Evolutionary conservation across 2,329 filamentous ascomycete genomes (phyloP).

Genomic region (Apiospora marii): DNA sequence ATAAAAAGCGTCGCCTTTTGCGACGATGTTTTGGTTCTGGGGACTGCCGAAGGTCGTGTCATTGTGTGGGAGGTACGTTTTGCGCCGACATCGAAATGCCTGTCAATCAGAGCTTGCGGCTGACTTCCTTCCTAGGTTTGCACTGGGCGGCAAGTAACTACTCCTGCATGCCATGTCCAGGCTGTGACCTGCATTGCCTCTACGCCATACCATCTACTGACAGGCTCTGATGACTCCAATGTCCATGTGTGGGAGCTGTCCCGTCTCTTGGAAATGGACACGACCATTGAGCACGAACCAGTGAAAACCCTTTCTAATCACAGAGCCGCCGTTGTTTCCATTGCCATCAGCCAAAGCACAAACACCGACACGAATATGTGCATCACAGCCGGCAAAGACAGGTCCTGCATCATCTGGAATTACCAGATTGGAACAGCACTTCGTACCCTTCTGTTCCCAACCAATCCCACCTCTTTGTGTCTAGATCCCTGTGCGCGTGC

Average conservation of each 20-base stretch:
- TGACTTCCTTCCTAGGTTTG: conserved; percentile 60
- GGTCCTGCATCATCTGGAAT: conserved; percentile 92
- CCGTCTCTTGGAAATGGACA: conserved; percentile 69
- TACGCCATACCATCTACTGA: conserved; percentile 76
- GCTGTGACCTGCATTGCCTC: conserved; percentile 78
- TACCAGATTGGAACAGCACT: conserved; percentile 80
- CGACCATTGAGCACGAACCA: conserved; percentile 69
- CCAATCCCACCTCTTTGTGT: conserved; percentile 73
- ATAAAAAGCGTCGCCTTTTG: conserved; percentile 80
- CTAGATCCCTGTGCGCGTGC: conserved; percentile 86
- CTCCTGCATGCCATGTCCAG: conserved; percentile 80
- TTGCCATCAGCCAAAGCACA: conserved; percentile 70
- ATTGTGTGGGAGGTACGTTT: conserved; percentile 87
- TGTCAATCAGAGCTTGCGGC: neutral
- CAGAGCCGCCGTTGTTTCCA: conserved; percentile 73
- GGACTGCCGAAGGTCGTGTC: conserved; percentile 84
- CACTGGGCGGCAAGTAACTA: conserved; percentile 79
- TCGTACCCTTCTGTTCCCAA: conserved; percentile 82
- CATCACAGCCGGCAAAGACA: conserved; percentile 84
- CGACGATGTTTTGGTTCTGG: conserved; percentile 77
- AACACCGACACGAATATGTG: conserved; percentile 79
- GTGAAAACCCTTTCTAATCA: conserved; percentile 81
- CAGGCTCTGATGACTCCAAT: conserved; percentile 85
- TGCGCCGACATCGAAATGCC: conserved; percentile 2
- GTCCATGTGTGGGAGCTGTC: conserved; percentile 91